phyloP scores from a whole-genome alignment of 108 stramenopile species.

The Nitzschia putrida region DNA sequence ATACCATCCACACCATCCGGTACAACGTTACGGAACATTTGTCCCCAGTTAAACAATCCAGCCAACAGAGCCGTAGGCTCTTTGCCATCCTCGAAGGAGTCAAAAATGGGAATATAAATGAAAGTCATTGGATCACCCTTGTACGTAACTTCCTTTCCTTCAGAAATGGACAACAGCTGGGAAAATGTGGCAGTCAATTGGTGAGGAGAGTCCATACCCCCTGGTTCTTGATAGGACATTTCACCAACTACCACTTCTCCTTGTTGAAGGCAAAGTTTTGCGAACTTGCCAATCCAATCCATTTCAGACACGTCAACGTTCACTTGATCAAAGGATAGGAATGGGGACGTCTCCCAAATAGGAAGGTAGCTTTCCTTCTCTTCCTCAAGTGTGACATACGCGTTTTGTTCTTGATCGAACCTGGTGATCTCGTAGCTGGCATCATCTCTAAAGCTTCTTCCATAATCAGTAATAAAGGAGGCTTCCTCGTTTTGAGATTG shows the following conservation, averaged over 20 bases:
- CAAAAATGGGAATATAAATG: constrained; percentile 20
- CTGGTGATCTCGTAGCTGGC: background rate
- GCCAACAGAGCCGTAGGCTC: background rate
- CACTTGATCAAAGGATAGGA: constrained; percentile 15
- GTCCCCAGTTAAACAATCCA: constrained; percentile 18
- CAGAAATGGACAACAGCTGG: constrained; percentile 2
- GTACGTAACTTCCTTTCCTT: background rate
- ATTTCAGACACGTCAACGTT: constrained; percentile 9
- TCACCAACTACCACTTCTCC: constrained; percentile 15
- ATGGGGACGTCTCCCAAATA: constrained; percentile 18
- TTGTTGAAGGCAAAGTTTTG: background rate
- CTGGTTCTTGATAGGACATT: background rate
- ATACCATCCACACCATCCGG: constrained; percentile 2
- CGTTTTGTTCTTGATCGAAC: background rate
- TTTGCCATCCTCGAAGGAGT: constrained; percentile 8
- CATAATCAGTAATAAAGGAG: constrained; percentile 8
- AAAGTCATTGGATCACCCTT: constrained; percentile 14
- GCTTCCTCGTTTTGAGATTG: background rate
- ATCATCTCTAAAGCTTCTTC: background rate
- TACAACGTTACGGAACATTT: constrained; percentile 1
- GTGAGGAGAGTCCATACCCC: constrained; percentile 10
- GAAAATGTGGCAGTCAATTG: constrained; percentile 6
- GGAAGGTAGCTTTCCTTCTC: constrained; percentile 7
- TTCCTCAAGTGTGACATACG: background rate
- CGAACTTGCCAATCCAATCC: background rate